Base-by-base conservation (phyloP, 1,284 basidiomycete species). In the Phellopilus nigrolimitatus region DNA sequence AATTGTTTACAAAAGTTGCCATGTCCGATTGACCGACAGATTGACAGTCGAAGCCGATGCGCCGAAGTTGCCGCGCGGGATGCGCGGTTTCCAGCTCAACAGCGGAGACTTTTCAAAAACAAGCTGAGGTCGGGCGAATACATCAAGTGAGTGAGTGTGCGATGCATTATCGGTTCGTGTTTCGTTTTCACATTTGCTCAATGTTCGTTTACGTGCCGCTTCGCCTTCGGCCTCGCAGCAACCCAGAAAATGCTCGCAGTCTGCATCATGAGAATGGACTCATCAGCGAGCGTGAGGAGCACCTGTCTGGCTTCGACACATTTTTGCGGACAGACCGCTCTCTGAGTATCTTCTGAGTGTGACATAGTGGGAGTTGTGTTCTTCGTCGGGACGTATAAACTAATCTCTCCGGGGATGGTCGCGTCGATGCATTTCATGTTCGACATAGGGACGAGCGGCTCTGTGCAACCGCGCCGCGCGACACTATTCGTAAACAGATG, bases 81-180 rank as follows among this genome's bases (percentile, higher is more conserved):
- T 91, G 44, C 77, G 84, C n/a, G 88, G 85, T n/a, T 90, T 84
- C 70, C 61, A 74, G 56, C 72, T 91, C 8, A 72, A 78, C 49
- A 64, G 65, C 4, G 84, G 82, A 13, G 69, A 68, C n/a, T 86
- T 88, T 60, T 71, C 71, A 88, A 78, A 57, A 85, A 91, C 0
- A 86, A 90, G 66, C 90, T 89, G 34, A 91, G 91, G 63, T 60
- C 82, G 3, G 85, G 85, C n/a, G 88, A 88, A 10, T 91, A 91
- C 64, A 78, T 68, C 0, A 67, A 69, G 86, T 88, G 62, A n/a
- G n/a, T n/a, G n/a, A n/a, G n/a, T n/a, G n/a, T n/a, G n/a, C n/a
- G n/a, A n/a, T n/a, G n/a, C n/a, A n/a, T n/a, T n/a, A n/a, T n/a
- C n/a, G n/a, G n/a, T n/a, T n/a, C n/a, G n/a, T n/a, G n/a, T n/a